Conservation (phyloP, 164 flowering plant genomes). For the Euptelea pleiosperma region DNA sequence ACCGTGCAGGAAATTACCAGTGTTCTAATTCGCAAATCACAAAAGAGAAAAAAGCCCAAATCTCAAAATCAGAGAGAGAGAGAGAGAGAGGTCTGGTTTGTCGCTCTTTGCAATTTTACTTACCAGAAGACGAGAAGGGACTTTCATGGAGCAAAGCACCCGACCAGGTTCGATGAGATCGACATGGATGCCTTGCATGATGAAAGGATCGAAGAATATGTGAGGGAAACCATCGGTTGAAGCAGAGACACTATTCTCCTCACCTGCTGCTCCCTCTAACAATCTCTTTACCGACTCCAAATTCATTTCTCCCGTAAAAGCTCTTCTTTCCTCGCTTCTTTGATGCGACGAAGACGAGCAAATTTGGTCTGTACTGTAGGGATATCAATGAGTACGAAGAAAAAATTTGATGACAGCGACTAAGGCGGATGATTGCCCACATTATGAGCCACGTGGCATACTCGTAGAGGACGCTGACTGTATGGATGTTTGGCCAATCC, state of each 20-base stretch:
- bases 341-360: too few relatives aligned
- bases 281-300: slow-evolving; percentile 45
- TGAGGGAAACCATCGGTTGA: slow-evolving; percentile 35
- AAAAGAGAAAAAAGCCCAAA: slow-evolving; percentile 4
- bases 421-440: too few relatives aligned
- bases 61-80: background rate
- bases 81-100: background rate
- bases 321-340: too few relatives aligned
- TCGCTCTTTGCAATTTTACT: too few relatives aligned
- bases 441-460: too few relatives aligned
- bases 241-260: slow-evolving; percentile 7
- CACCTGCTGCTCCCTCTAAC: slow-evolving; percentile 31
- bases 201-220: slow-evolving; percentile 48
- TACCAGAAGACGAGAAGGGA: slow-evolving; percentile 62
- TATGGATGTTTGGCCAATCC: too few relatives aligned
- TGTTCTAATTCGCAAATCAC: slow-evolving; percentile 29
- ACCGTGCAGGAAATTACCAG: slow-evolving; percentile 58
- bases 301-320: too few relatives aligned
- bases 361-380: too few relatives aligned
- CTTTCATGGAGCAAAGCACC: slow-evolving; percentile 59
- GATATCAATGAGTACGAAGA: too few relatives aligned
- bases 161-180: slow-evolving; percentile 67
- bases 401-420: too few relatives aligned
- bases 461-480: too few relatives aligned
- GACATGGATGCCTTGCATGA: slow-evolving; percentile 42